Evolutionary conservation across 768 basidiomycete genomes (phyloP).

Genomic region (Tricholoma bakamatsutake): DNA sequence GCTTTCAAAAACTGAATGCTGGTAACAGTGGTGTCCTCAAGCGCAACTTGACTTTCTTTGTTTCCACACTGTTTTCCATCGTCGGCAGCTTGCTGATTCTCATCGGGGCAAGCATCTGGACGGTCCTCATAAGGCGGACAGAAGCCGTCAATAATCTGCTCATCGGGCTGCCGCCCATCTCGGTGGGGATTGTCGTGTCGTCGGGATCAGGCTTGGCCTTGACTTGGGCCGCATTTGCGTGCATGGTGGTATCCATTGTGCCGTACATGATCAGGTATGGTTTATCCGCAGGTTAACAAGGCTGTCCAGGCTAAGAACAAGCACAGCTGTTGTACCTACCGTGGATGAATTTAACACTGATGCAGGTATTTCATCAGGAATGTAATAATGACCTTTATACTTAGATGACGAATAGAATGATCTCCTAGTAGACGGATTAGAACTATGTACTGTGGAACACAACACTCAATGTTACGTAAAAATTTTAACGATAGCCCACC

Average conservation of each 20-base stretch:
- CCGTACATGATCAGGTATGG: constrained; percentile 77
- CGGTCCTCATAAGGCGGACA: constrained; percentile 61
- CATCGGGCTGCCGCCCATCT: constrained; percentile 32
- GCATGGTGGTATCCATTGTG: constrained; percentile 55
- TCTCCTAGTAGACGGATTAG: not conserved
- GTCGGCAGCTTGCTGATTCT: constrained; percentile 58
- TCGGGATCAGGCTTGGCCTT: constrained; percentile 59
- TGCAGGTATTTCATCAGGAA: constrained; percentile 19
- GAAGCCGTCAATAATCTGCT: constrained; percentile 51
- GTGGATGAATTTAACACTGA: constrained; percentile 40
- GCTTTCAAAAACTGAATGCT: not conserved
- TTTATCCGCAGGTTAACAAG: not conserved
- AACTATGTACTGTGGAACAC: no score
- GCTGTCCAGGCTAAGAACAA: not conserved
- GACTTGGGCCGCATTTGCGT: constrained; percentile 71
- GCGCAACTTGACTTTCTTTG: constrained; percentile 58
- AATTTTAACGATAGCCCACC: no score
- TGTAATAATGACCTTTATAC: constrained; percentile 1
- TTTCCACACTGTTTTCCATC: constrained; percentile 59
- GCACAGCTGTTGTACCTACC: constrained; percentile 77
- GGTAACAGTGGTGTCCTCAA: constrained; percentile 57
- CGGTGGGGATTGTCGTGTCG: constrained; percentile 60
- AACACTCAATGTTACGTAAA: no score
- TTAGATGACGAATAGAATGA: constrained; percentile 4
- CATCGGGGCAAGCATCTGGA: constrained; percentile 73